Evolutionary conservation across 768 basidiomycete species (phyloP).

Genomic region (Mycena haematopus): DNA sequence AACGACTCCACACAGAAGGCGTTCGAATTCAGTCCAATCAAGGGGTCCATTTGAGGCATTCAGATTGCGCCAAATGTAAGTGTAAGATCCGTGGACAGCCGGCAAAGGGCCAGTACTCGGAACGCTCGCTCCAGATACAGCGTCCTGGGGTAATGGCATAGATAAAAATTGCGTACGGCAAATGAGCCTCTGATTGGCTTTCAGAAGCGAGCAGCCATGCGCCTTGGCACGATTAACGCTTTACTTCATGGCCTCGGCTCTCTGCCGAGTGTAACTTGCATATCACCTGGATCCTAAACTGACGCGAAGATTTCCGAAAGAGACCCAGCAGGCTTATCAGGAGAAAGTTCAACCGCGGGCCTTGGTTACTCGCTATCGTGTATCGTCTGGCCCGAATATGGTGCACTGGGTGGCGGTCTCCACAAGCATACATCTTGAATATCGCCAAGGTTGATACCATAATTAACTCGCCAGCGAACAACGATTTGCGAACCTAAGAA

Average conservation of each 20-base stretch:
- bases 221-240: not conserved
- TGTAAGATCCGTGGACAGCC: not conserved
- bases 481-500: no score
- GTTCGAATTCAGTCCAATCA: not conserved
- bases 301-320: not conserved
- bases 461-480: no score
- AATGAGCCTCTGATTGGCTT: constrained; percentile 9
- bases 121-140: not conserved
- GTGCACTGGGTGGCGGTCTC: no score
- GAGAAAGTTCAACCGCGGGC: no score
- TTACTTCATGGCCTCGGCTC: not conserved
- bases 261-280: not conserved
- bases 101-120: not conserved
- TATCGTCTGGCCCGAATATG: no score
- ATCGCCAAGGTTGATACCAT: no score
- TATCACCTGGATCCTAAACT: not conserved
- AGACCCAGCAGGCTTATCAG: not conserved
- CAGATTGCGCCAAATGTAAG: not conserved
- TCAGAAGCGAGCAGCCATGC: not conserved
- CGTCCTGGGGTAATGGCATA: not conserved
- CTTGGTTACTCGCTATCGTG: no score
- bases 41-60: not conserved
- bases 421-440: no score
- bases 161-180: not conserved
- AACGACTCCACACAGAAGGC: not conserved